Base-by-base conservation (phyloP, 108 stramenopile genomes). In the Bacterosira constricta region DNA sequence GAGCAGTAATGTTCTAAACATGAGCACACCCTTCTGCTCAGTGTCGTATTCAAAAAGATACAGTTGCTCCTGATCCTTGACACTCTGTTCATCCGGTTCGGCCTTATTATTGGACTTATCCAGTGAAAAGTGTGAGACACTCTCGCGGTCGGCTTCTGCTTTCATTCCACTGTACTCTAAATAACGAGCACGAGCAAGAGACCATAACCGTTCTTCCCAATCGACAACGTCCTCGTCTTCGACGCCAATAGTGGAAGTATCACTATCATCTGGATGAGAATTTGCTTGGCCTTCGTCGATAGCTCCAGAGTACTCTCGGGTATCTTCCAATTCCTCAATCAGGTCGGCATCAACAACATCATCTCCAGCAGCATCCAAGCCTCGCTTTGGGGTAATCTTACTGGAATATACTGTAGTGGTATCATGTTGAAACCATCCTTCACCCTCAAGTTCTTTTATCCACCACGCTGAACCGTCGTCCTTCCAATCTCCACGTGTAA, bases 171-270 rank as follows among this genome's bases (percentile, higher is more conserved):
- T 56, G 67, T 57, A 75, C 29, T 80, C 46, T 26, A 54, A 53
- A 25, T 71, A 75, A 57, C 76, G 50, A 44, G 69, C 49, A 10
- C 79, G 60, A 8, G 79, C 79, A 51, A 76, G 46, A 35, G 79
- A 59, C 79, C 79, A 80, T 29, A 80, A 35, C 36, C 68, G 41
- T 18, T 80, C 79, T 47, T 80, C 79, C 79, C 79, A 80, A 63
- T 80, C 63, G 11, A 47, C 74, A 30, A 73, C 61, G 38, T 80
- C 79, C 53, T 67, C 71, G 10, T 76, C 63, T 34, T 27, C 61
- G 11, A 54, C 42, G 23, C 38, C 66, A 36, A 70, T 50, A 21
- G 77, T 71, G 15, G 77, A 79, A 39, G 70, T 62, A 44, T 60
- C 70, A 61, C 66, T 62, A 51, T 61, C 65, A 4, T 12, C 46